A percentile compares a stretch with the other conserved stretches of the same genome.
Evolutionary conservation across 805 yeast species (phyloP).

Genomic region (Nakazawaea ishiwadae): DNA sequence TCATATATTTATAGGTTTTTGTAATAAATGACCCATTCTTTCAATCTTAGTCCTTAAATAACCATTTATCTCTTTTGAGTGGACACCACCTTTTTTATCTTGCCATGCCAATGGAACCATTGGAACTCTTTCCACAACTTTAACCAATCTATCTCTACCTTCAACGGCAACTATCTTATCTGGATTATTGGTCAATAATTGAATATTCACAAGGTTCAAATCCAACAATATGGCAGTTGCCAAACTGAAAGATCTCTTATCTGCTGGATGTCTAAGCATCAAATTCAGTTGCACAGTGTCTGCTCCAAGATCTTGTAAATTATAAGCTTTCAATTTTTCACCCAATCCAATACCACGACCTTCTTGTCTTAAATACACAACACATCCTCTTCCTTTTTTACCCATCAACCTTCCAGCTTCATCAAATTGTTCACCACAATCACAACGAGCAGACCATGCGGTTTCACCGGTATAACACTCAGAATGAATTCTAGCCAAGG

Average conservation of each 20-base stretch:
- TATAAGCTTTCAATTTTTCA: constrained; percentile 94
- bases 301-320: constrained; percentile 95
- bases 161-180: constrained; percentile 95
- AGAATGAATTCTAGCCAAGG: constrained; percentile 85
- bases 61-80: constrained; percentile 84
- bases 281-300: constrained; percentile 97
- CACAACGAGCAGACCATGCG: constrained; percentile 98
- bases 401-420: constrained; percentile 97
- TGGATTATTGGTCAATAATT: constrained; percentile 89
- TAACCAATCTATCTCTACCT: constrained; percentile 69
- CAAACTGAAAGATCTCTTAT: constrained; percentile 87
- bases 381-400: constrained; percentile 81
- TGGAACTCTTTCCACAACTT: constrained; percentile 85
- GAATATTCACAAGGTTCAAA: constrained; percentile 66
- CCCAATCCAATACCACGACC: constrained; percentile 99
- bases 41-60: constrained; percentile 91
- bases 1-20: constrained; percentile 26
- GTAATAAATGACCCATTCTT: constrained; percentile 93
- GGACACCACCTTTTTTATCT: constrained; percentile 57
- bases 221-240: constrained; percentile 93
- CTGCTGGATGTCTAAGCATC: constrained; percentile 93
- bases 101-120: constrained; percentile 97
- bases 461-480: constrained; percentile 99
- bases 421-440: constrained; percentile 98
- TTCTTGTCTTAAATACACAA: constrained; percentile 93